Evolutionary conservation across 1,139 yeast species (phyloP).

Genomic region (Hemisphaericaspora xylanilytica): DNA sequence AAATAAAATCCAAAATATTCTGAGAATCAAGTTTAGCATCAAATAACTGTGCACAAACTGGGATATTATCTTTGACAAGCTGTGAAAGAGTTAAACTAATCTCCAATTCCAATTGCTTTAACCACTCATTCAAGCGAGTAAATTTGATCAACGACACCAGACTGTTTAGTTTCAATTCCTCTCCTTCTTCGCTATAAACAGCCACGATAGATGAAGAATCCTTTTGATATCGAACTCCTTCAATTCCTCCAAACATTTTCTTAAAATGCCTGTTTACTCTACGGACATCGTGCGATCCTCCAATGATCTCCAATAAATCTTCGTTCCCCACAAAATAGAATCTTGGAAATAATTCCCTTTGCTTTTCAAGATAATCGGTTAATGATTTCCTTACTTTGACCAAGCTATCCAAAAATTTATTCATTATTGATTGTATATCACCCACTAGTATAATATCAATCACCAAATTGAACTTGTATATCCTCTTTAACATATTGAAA

Average conservation of each 20-base stretch:
- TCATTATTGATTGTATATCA: constrained; percentile 48
- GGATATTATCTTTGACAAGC: constrained; percentile 14
- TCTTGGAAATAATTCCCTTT: constrained; percentile 74
- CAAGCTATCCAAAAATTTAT: constrained; percentile 55
- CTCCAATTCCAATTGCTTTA: constrained; percentile 55
- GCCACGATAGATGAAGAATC: constrained; percentile 41
- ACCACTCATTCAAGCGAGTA: constrained; percentile 61
- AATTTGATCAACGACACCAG: constrained; percentile 46
- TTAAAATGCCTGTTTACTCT: constrained; percentile 59
- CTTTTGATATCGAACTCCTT: constrained; percentile 40
- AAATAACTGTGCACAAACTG: constrained; percentile 14
- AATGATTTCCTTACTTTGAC: constrained; percentile 62
- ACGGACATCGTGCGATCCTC: constrained; percentile 52
- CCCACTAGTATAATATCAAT: constrained; percentile 58
- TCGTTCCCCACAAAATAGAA: constrained; percentile 90
- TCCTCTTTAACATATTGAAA: constrained; percentile 47
- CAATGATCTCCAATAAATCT: constrained; percentile 79
- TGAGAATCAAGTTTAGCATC: constrained; percentile 4
- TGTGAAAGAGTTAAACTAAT: constrained; percentile 48
- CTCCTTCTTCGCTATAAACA: constrained; percentile 65
- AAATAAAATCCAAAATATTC: constrained; percentile 8
- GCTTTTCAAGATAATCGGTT: constrained; percentile 76
- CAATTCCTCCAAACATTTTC: constrained; percentile 73
- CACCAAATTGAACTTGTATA: constrained; percentile 50
- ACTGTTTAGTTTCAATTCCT: constrained; percentile 41